Percentiles rank a stretch among this genome's conserved stretches.
These are phyloP conservation scores for Tremella mesenterica DNA, from an alignment of 768 basidiomycete species.

Conservation along the genomic window DNA sequence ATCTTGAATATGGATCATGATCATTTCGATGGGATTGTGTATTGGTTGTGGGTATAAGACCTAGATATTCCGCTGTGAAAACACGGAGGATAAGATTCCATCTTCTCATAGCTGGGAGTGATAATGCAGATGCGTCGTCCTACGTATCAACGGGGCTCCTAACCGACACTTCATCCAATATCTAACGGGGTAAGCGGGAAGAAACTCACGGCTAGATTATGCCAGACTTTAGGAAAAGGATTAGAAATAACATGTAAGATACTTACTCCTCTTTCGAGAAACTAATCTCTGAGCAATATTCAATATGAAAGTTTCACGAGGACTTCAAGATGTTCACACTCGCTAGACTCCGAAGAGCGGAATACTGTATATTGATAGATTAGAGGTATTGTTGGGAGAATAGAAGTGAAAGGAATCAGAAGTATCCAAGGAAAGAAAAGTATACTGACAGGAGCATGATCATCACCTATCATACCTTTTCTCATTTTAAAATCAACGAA, in stretches of 20 bases:
- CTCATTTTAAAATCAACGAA: constrained; percentile 25
- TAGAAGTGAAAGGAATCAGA: not conserved
- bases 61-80: constrained; percentile 82
- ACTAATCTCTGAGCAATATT: constrained; percentile 42
- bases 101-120: constrained; percentile 71
- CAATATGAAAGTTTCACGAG: no score
- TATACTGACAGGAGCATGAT: constrained; percentile 63
- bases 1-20: not conserved
- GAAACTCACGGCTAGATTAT: constrained; percentile 58
- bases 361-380: no score
- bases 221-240: constrained; percentile 88
- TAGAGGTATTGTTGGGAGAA: no score
- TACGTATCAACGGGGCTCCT: constrained; percentile 35
- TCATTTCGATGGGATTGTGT: constrained; percentile 1
- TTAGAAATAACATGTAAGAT: constrained; percentile 80
- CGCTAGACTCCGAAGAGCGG: no score
- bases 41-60: constrained; percentile 38
- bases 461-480: constrained; percentile 62
- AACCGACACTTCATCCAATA: no score
- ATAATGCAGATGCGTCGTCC: constrained; percentile 84
- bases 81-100: constrained; percentile 86
- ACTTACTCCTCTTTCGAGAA: constrained; percentile 70
- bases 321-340: no score
- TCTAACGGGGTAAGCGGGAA: not conserved
- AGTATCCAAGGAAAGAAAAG: no score